phyloP scores from a whole-genome alignment of 805 yeast species.

The Teunomyces kruisii region DNA sequence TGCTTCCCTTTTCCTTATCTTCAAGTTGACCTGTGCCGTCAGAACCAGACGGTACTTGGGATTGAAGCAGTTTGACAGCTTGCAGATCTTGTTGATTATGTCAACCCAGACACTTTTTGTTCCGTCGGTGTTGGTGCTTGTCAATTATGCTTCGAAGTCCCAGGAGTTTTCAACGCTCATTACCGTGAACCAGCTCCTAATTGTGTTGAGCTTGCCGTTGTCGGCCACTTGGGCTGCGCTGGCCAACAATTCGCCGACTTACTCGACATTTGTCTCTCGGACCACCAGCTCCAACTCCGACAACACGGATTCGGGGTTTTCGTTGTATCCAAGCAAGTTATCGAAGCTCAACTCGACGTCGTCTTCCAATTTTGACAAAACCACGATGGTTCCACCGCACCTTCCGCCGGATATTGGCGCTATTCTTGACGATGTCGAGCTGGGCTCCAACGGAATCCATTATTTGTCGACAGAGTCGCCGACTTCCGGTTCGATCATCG shows the following conservation, averaged over 20 bases:
- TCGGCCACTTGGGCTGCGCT: slow-evolving; percentile 88
- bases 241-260: slow-evolving; percentile 45
- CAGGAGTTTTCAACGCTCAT: slow-evolving; percentile 36
- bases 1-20: slow-evolving; percentile 57
- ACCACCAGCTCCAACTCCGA: background rate
- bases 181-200: slow-evolving; percentile 58
- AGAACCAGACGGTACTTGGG: slow-evolving; percentile 76
- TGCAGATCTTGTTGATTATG: slow-evolving; percentile 81
- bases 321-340: slow-evolving; percentile 14
- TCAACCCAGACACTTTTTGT: slow-evolving; percentile 75
- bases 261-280: slow-evolving; percentile 6
- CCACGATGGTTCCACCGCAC: background rate
- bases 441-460: background rate
- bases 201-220: slow-evolving; percentile 73
- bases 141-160: slow-evolving; percentile 41
- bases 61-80: slow-evolving; percentile 74
- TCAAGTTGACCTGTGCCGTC: slow-evolving; percentile 69
- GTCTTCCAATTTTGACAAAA: slow-evolving; percentile 1
- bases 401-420: background rate
- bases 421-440: background rate
- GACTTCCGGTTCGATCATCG: background rate
- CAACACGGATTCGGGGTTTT: background rate
- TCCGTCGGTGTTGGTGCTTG: slow-evolving; percentile 68
- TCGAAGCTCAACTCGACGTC: slow-evolving; percentile 5
- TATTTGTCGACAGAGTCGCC: background rate